phyloP scores from a whole-genome alignment of 2,329 filamentous ascomycete genomes.

The Coleophoma crateriformis region DNA sequence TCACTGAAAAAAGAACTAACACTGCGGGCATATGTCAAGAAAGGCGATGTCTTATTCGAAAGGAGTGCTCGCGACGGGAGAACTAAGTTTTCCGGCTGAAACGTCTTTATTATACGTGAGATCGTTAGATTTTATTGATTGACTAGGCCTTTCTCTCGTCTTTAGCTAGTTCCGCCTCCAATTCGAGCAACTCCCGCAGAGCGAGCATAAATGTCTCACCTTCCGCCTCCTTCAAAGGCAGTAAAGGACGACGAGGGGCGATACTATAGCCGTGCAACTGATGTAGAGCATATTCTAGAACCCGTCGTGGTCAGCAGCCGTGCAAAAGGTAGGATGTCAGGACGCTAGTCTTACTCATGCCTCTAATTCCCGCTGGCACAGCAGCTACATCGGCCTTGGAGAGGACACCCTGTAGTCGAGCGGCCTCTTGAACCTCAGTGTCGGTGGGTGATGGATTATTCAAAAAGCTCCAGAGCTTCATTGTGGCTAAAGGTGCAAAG shows the following conservation, averaged over 20 bases:
- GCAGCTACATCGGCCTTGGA: neutral
- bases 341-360: neutral
- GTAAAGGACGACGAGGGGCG: neutral
- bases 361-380: neutral
- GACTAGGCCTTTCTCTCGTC: neutral
- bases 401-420: neutral
- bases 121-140: no score
- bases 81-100: no score
- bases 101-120: no score
- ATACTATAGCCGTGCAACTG: neutral
- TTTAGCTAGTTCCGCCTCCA: neutral
- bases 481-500: neutral
- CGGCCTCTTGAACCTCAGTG: neutral
- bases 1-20: no score
- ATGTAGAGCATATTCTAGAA: neutral
- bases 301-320: neutral
- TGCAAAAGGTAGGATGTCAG: neutral
- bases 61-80: no score
- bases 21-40: no score
- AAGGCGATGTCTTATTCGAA: no score
- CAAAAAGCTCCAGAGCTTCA: neutral
- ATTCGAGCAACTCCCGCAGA: neutral
- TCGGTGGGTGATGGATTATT: neutral
- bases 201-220: neutral
- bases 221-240: neutral